These are phyloP conservation scores for Pleurozium schreberi DNA, from an alignment of 225 moss, liverwort and hornwort species.

Conservation along the genomic window DNA sequence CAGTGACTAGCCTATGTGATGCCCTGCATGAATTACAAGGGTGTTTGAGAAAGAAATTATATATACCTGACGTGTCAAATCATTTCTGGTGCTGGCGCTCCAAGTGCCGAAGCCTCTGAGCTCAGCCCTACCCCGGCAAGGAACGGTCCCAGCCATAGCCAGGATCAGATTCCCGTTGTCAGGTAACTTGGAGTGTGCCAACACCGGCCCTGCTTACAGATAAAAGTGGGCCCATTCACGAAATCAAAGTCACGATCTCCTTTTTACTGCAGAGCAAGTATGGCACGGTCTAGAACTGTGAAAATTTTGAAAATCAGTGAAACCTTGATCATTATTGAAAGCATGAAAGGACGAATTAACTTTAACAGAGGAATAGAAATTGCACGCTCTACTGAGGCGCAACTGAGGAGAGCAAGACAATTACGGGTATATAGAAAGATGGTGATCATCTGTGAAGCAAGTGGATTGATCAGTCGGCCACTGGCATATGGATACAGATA, in stretches of 20 bases:
- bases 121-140: not conserved
- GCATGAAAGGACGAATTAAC: not conserved
- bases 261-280: not conserved
- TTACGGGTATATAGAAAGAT: not conserved
- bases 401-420: not conserved
- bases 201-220: not conserved
- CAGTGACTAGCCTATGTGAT: not conserved
- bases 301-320: not conserved
- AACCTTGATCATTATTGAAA: not conserved
- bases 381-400: not conserved
- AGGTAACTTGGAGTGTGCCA: not conserved
- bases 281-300: not conserved
- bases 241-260: not conserved
- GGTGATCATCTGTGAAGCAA: conserved; percentile 5
- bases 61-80: not conserved
- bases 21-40: not conserved
- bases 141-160: not conserved
- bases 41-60: not conserved
- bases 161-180: not conserved
- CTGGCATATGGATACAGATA: conserved; percentile 27
- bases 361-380: not conserved
- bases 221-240: not conserved
- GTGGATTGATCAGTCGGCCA: conserved; percentile 23
- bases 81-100: not conserved
- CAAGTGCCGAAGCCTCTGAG: not conserved